phyloP scores from a whole-genome alignment of 2,329 filamentous ascomycete genomes.

The Moelleriella libera region DNA sequence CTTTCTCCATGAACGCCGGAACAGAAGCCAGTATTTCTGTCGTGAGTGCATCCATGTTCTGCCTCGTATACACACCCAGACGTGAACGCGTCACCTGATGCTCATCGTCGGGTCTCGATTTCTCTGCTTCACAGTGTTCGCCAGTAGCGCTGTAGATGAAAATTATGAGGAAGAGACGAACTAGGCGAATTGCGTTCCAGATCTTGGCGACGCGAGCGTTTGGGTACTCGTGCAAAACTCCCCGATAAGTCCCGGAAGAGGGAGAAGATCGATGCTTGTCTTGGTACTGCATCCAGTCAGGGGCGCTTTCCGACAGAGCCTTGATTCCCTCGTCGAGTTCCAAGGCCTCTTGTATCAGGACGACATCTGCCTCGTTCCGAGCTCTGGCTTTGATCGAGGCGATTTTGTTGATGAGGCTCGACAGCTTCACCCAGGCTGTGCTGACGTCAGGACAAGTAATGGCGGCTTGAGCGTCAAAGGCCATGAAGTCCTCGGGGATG shows the following conservation, averaged over 20 bases:
- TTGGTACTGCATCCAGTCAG: conserved; percentile 2
- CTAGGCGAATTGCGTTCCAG: conserved; percentile 12
- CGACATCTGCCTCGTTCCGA: neutral
- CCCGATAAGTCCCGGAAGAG: conserved; percentile 5
- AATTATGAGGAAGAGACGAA: conserved; percentile 11
- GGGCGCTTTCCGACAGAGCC: neutral
- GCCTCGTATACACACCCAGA: conserved; percentile 2
- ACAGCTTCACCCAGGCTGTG: conserved; percentile 2
- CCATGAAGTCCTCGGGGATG: conserved; percentile 9
- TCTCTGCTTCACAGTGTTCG: neutral
- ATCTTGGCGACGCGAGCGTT: conserved; percentile 8
- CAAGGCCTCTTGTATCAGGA: conserved; percentile 8
- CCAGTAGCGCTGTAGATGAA: conserved; percentile 5
- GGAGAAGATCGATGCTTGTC: conserved; percentile 1
- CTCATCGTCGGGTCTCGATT: neutral
- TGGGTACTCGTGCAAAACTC: conserved; percentile 8
- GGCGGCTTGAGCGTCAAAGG: conserved; percentile 3
- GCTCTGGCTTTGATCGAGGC: conserved; percentile 7
- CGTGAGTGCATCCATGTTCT: conserved; percentile 7
- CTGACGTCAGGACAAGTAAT: neutral
- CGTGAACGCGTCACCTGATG: neutral
- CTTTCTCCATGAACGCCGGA: conserved; percentile 6
- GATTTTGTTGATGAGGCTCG: conserved; percentile 7
- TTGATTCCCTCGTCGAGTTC: conserved; percentile 7
- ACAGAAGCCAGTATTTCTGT: conserved; percentile 10